Evolutionary conservation across 345 rosid genomes (phyloP), one percentile per base, ranked within the genome.

Genomic region (Gossypium turneri): DNA sequence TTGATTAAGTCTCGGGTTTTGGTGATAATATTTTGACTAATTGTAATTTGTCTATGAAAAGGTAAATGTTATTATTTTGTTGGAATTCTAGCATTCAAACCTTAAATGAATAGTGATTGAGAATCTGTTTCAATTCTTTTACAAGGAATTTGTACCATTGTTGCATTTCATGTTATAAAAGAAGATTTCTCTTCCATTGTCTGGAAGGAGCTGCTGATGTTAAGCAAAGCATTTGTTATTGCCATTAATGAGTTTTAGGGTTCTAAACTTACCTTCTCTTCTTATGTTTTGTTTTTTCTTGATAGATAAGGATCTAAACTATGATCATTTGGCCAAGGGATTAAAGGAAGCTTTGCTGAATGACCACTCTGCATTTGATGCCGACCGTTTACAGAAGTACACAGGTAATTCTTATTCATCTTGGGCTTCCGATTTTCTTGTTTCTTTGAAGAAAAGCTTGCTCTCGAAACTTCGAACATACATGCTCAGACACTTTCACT

Each of bases 331-430:
- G 77, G 94, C 97, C 38, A 81, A 41, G 71, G 92, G 97, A n/a
- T 80, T 88, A 43, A 90, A 86, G 82, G 88, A 73, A 68, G 97
- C 97, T 71, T 79, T 89, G 83, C 75, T 82, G 81, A 82, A 86
- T 50, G 94, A 91, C 79, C 81, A 84, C 68, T 88, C 92, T 76
- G 88, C 75, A 9, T 90, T 91, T 78, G 89, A 91, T 76, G 94
- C 94, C 27, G 90, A 88, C 76, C 86, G 85, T 51, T 86, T 90
- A 81, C 91, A 88, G 60, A 83, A 82, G 74, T 86, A 72, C 85
- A 89, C 92, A 44, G 94, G 94, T 90, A 80, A 52, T 27, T 57
- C 67, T 73, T 64, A 47, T 53, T 60, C 22, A 63, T 63, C 47
- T 63, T 16, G 12, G n/a, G 9, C 47, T 13, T 29, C 41, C 41